Percentiles rank a stretch among this genome's conserved stretches.
These are phyloP conservation scores for Hypoxylon sp. DNA, from an alignment of 2,329 filamentous ascomycete species.

Conservation along the genomic window DNA sequence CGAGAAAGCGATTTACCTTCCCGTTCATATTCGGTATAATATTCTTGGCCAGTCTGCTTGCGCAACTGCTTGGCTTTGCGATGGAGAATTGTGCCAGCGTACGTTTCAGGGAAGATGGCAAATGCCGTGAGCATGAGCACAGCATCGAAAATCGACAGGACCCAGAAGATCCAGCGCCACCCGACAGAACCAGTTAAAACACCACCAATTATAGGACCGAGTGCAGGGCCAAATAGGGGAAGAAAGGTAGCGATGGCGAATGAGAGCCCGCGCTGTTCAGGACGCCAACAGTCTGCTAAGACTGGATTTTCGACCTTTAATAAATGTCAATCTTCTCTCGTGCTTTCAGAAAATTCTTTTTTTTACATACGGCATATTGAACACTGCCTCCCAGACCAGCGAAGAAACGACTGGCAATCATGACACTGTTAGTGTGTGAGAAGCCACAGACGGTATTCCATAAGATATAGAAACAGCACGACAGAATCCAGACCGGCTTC, in stretches of 20 bases:
- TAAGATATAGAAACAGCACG: constrained; percentile 65
- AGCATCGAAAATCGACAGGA: constrained; percentile 15
- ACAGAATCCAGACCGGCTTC: constrained; percentile 58
- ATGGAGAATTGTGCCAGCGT: constrained; percentile 56
- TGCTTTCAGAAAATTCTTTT: not conserved
- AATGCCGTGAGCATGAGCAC: constrained; percentile 15
- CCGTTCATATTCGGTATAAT: constrained; percentile 12
- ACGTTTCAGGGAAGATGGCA: constrained; percentile 58
- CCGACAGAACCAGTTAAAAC: constrained; percentile 8
- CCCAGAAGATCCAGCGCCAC: constrained; percentile 24
- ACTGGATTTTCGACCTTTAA: constrained; percentile 1
- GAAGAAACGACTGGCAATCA: constrained; percentile 19
- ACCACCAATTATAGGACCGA: constrained; percentile 21
- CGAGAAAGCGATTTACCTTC: constrained; percentile 15
- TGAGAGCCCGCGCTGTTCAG: constrained; percentile 9
- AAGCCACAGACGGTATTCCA: constrained; percentile 65
- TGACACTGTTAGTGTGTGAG: constrained; percentile 20
- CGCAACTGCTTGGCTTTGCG: constrained; percentile 27
- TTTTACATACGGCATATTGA: constrained; percentile 13
- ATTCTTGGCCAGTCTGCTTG: constrained; percentile 14
- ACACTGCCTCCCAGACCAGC: constrained; percentile 19
- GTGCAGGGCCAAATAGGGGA: constrained; percentile 9
- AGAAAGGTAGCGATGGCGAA: constrained; percentile 7
- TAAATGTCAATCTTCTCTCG: not conserved
- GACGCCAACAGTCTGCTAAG: constrained; percentile 6